Conservation (phyloP, 768 basidiomycete species). For the Termitomyces sp. region DNA sequence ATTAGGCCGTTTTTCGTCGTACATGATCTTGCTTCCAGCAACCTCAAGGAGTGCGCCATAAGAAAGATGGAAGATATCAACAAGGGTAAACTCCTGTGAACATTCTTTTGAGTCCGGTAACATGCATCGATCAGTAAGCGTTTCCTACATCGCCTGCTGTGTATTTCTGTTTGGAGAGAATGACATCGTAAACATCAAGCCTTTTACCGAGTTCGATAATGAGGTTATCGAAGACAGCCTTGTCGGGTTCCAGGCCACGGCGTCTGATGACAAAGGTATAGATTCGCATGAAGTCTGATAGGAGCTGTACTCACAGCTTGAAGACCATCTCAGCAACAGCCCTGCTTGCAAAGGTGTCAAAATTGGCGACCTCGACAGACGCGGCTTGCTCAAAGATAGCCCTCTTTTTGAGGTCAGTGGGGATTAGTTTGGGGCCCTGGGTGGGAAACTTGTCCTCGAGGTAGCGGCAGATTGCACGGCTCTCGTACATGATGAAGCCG, state of each 20-base stretch:
- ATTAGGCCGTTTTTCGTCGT: constrained; percentile 8
- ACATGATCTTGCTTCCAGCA: constrained; percentile 12
- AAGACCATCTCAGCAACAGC: constrained; percentile 45
- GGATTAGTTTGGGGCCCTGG: constrained; percentile 47
- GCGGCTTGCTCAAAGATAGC: constrained; percentile 43
- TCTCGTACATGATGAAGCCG: constrained; percentile 57
- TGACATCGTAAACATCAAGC: constrained; percentile 46
- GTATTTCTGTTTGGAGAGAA: constrained; percentile 48
- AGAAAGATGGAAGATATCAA: constrained; percentile 17
- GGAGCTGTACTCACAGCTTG: constrained; percentile 33
- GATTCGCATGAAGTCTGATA: too few relatives aligned
- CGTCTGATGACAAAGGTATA: neutral
- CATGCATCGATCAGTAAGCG: neutral
- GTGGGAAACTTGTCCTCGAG: constrained; percentile 46
- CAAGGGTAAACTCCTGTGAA: constrained; percentile 10
- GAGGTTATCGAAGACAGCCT: constrained; percentile 16
- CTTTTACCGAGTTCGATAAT: constrained; percentile 26
- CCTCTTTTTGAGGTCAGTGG: constrained; percentile 34
- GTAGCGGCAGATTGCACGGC: constrained; percentile 57
- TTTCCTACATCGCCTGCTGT: constrained; percentile 48
- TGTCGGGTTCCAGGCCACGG: constrained; percentile 6
- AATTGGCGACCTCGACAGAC: constrained; percentile 48
- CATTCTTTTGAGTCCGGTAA: neutral
- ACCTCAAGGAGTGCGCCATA: constrained; percentile 10
- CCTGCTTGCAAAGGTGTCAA: constrained; percentile 32